phyloP scores from a whole-genome alignment of 192 early-diverging fungal genomes.

The Chytriomyces confervae region DNA sequence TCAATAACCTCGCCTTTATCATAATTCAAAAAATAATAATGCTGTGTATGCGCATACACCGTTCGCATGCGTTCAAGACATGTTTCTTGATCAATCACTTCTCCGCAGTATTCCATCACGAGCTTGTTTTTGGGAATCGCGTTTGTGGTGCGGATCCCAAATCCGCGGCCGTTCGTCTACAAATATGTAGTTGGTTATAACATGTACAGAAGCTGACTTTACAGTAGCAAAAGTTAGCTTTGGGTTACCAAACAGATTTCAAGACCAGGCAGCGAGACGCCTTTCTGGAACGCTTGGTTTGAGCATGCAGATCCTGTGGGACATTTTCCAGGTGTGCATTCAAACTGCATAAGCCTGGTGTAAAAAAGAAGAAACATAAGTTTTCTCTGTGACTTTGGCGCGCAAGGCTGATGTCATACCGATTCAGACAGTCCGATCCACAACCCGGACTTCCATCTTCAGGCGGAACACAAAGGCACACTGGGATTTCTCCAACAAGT shows the following conservation, averaged over 20 bases:
- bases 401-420: constrained; percentile 38
- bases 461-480: constrained; percentile 69
- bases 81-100: constrained; percentile 71
- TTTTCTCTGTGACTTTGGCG: constrained; percentile 6
- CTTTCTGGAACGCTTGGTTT: constrained; percentile 76
- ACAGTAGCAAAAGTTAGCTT: not conserved
- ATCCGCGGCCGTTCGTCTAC: constrained; percentile 71
- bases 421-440: constrained; percentile 74
- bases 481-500: constrained; percentile 44
- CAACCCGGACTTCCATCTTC: constrained; percentile 60
- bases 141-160: constrained; percentile 65
- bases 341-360: constrained; percentile 50
- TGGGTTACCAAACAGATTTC: constrained; percentile 67
- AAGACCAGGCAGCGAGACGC: constrained; percentile 56
- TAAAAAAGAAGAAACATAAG: constrained; percentile 59
- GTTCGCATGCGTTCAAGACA: constrained; percentile 77
- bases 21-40: constrained; percentile 85
- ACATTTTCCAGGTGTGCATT: constrained; percentile 71
- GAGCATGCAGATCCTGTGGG: constrained; percentile 71
- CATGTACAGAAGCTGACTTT: not conserved
- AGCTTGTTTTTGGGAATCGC: constrained; percentile 63
- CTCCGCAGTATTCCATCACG: constrained; percentile 83
- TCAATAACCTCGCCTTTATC: constrained; percentile 78
- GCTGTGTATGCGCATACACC: constrained; percentile 65
- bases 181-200: not conserved